phyloP scores from a whole-genome alignment of 306 rosid genomes.

The Sechiopsis laciniata region DNA sequence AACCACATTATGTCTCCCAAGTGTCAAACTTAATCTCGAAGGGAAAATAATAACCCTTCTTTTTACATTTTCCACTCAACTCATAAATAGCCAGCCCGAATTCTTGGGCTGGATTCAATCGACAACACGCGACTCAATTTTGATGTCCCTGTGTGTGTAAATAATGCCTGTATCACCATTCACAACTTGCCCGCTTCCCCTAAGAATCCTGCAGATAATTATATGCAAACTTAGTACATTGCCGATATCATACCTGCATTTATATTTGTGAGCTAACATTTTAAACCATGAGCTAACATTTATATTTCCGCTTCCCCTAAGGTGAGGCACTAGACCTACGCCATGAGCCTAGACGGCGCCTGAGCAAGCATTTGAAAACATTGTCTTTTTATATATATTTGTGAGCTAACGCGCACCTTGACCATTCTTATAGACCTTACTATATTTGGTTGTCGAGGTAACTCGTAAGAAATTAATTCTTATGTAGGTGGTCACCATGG shows the following conservation, averaged over 20 bases:
- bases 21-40: background rate
- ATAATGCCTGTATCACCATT: constrained; percentile 64
- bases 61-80: constrained; percentile 10
- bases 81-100: background rate
- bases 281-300: too few relatives aligned
- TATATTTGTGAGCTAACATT: too few relatives aligned
- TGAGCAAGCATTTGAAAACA: too few relatives aligned
- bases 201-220: constrained; percentile 63
- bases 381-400: too few relatives aligned
- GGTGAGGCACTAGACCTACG: too few relatives aligned
- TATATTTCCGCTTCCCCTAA: too few relatives aligned
- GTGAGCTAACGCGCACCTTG: too few relatives aligned
- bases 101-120: background rate
- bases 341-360: too few relatives aligned
- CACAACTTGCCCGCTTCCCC: constrained; percentile 83
- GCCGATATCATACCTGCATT: background rate
- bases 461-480: too few relatives aligned
- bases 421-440: too few relatives aligned
- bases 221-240: background rate
- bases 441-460: too few relatives aligned
- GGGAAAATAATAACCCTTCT: constrained; percentile 1
- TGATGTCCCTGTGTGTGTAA: constrained; percentile 68
- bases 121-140: constrained; percentile 33
- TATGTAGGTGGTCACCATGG: too few relatives aligned
- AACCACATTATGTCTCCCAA: background rate